Conservation (phyloP, 345 rosid species). For the Eutrema heterophyllum region DNA sequence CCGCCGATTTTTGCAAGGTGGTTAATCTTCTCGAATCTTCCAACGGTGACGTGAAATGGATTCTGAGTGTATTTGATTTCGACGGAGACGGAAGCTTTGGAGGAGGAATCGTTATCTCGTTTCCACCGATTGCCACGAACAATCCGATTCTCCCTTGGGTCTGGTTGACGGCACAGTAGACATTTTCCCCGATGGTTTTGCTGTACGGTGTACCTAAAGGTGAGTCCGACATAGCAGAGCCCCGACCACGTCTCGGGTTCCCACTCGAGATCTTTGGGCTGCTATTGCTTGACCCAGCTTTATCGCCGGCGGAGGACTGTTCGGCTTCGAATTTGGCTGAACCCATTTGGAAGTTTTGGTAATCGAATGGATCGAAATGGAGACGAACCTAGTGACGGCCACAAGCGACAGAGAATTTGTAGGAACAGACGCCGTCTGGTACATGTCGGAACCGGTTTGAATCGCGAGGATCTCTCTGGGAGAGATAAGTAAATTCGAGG, state of each 20-base stretch:
- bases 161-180: no score
- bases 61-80: slow-evolving; percentile 48
- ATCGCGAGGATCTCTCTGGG: slow-evolving; percentile 43
- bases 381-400: slow-evolving; percentile 97
- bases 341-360: slow-evolving; percentile 50
- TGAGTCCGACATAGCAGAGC: no score
- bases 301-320: no score
- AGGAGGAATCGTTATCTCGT: slow-evolving; percentile 53
- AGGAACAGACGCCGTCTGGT: slow-evolving; percentile 69
- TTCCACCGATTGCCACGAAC: slow-evolving; percentile 85
- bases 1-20: no score
- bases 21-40: slow-evolving; percentile 63
- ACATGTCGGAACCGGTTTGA: slow-evolving; percentile 33
- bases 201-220: no score
- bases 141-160: slow-evolving; percentile 92
- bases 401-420: slow-evolving; percentile 52
- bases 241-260: no score
- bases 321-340: slow-evolving; percentile 51
- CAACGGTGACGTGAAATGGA: slow-evolving; percentile 80
- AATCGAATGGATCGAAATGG: slow-evolving; percentile 66
- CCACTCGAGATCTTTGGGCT: no score
- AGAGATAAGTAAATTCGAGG: slow-evolving; percentile 54
- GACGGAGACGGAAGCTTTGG: slow-evolving; percentile 41
- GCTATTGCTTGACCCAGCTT: no score
- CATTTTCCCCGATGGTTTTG: no score